Evolutionary conservation across 768 basidiomycete species (phyloP).

Genomic region (Asterophora lycoperdoides): DNA sequence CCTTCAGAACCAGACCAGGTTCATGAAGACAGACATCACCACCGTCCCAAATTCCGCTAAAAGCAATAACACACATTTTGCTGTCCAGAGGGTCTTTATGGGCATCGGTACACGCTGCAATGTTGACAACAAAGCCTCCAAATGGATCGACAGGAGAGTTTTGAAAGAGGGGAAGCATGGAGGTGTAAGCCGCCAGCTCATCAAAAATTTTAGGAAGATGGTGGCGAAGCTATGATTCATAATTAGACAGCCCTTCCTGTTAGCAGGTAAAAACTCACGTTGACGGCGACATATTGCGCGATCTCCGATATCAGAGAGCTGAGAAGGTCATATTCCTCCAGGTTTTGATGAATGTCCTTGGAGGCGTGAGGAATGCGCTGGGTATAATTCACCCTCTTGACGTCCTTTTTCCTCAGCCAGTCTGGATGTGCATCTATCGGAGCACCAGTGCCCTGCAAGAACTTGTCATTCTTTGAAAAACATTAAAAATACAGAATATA

Average conservation of each 20-base stretch:
- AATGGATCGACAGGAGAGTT: slow-evolving; percentile 16
- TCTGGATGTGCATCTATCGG: too few relatives aligned
- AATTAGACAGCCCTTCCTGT: neutral
- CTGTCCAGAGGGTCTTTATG: slow-evolving; percentile 21
- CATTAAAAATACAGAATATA: too few relatives aligned
- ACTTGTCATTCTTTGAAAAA: too few relatives aligned
- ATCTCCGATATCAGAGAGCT: neutral
- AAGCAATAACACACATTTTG: slow-evolving; percentile 22
- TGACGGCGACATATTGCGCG: neutral
- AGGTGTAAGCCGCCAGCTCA: neutral
- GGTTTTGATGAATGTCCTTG: too few relatives aligned
- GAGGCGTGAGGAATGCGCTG: too few relatives aligned
- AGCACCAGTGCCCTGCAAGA: neutral
- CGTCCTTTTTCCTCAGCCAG: too few relatives aligned
- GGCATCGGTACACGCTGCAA: slow-evolving; percentile 17
- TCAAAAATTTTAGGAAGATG: neutral
- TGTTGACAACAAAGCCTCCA: slow-evolving; percentile 21
- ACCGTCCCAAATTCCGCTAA: slow-evolving; percentile 18
- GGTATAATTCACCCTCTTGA: too few relatives aligned
- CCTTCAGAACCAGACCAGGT: slow-evolving; percentile 19
- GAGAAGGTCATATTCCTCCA: too few relatives aligned
- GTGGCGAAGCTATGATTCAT: neutral
- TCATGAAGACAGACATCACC: slow-evolving; percentile 23
- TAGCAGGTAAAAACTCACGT: neutral
- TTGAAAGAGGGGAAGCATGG: neutral